Conservation (phyloP, 2,329 filamentous ascomycete species). For the Mycosphaerella sp. region DNA sequence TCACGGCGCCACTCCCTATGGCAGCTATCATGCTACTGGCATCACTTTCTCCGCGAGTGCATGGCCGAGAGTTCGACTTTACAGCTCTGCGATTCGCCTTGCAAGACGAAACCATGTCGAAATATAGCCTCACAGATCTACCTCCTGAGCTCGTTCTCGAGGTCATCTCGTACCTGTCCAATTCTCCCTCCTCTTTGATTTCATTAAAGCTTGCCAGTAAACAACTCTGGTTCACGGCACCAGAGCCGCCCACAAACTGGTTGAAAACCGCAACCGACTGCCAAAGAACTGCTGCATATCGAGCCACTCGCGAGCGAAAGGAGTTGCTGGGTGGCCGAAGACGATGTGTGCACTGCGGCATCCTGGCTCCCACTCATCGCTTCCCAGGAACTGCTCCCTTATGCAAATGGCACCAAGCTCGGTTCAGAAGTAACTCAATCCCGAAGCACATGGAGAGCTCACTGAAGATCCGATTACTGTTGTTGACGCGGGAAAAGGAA, state of each 20-base stretch:
- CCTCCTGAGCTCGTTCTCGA: conserved; percentile 34
- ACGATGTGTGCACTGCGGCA: conserved; percentile 25
- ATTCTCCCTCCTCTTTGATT: conserved; percentile 32
- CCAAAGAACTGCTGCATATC: conserved; percentile 22
- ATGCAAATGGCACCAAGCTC: conserved; percentile 23
- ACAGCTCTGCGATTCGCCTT: neutral
- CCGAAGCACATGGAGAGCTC: conserved; percentile 15
- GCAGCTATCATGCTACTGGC: conserved; percentile 3
- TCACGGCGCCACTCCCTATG: neutral
- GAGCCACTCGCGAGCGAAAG: conserved; percentile 22
- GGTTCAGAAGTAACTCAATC: conserved; percentile 20
- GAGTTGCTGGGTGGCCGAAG: conserved; percentile 18
- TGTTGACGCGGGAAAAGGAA: conserved; percentile 7
- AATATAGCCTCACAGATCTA: conserved; percentile 22
- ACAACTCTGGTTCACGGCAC: conserved; percentile 26
- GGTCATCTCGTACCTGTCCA: conserved; percentile 31
- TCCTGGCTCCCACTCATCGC: conserved; percentile 10
- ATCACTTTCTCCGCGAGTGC: neutral
- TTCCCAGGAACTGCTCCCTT: conserved; percentile 19
- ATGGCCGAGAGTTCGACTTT: neutral
- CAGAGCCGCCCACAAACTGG: conserved; percentile 15
- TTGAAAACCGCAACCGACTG: conserved; percentile 21
- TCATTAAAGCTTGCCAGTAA: conserved; percentile 36
- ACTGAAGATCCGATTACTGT: conserved; percentile 13
- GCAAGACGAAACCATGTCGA: neutral